These are phyloP conservation scores for Chenopodium berlandieri DNA, from an alignment of 148 eudicot genomes.

Conservation along the genomic window DNA sequence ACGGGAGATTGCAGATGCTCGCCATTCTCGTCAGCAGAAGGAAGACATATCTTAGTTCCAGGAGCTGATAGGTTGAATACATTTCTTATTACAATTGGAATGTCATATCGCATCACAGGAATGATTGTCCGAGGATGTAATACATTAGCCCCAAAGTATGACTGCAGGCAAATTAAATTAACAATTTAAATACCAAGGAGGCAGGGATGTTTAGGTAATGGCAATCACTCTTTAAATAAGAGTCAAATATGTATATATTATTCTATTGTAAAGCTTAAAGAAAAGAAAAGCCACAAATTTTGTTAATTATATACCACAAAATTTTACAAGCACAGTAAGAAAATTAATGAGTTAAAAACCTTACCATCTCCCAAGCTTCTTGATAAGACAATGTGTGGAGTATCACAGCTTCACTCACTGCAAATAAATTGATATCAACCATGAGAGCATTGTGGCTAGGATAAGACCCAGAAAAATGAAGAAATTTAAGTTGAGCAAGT, in stretches of 20 bases:
- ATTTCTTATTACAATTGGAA: slow-evolving; percentile 96
- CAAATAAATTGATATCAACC: slow-evolving; percentile 20
- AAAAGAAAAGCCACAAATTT: not conserved
- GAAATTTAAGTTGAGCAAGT: not conserved
- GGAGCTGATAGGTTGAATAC: slow-evolving; percentile 87
- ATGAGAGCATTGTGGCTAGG: not conserved
- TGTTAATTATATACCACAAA: not conserved
- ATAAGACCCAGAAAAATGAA: not conserved
- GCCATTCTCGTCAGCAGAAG: slow-evolving; percentile 39
- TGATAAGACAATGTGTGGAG: slow-evolving; percentile 84
- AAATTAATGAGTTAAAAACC: not conserved
- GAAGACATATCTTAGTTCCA: slow-evolving; percentile 85
- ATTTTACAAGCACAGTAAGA: not conserved
- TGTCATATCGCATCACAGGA: slow-evolving; percentile 89
- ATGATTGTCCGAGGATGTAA: slow-evolving; percentile 97
- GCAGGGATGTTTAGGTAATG: not conserved
- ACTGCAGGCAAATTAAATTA: slow-evolving; percentile 48
- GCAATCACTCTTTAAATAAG: not conserved
- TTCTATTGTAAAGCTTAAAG: not conserved
- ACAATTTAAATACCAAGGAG: slow-evolving; percentile 1
- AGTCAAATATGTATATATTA: not conserved
- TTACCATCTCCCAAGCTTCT: slow-evolving; percentile 99
- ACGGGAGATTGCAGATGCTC: slow-evolving; percentile 60
- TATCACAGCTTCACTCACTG: slow-evolving; percentile 97
- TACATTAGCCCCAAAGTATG: slow-evolving; percentile 99